Conservation (phyloP, 2,329 filamentous ascomycete species). For the Trichoderma harzianum region DNA sequence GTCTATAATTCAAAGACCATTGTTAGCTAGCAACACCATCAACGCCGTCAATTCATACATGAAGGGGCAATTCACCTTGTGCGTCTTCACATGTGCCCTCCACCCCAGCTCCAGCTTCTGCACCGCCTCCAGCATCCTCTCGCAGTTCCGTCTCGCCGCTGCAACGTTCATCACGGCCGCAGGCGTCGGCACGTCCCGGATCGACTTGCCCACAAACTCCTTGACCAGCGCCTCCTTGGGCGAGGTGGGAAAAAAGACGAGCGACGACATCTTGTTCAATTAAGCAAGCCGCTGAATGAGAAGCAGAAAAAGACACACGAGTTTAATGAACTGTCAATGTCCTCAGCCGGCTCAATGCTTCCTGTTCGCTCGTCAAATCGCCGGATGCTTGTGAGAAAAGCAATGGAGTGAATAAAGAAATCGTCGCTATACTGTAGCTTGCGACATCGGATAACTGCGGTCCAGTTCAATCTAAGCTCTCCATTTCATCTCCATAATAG, state of each 20-base stretch:
- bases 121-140: slow-evolving; percentile 65
- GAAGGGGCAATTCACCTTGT: slow-evolving; percentile 56
- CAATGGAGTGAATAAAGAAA: background rate
- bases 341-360: background rate
- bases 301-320: background rate
- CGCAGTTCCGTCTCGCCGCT: slow-evolving; percentile 65
- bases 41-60: no score
- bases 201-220: slow-evolving; percentile 51
- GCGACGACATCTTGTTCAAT: slow-evolving; percentile 21
- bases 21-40: slow-evolving; percentile 19
- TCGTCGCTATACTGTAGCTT: background rate
- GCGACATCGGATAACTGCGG: slow-evolving; percentile 5
- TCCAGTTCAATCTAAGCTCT: background rate
- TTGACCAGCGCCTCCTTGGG: slow-evolving; percentile 25
- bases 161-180: slow-evolving; percentile 66
- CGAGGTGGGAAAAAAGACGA: slow-evolving; percentile 25
- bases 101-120: slow-evolving; percentile 60
- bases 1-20: slow-evolving; percentile 46
- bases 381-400: background rate
- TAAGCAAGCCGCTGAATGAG: background rate
- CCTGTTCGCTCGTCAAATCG: background rate
- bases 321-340: background rate
- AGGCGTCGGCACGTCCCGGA: slow-evolving; percentile 62
- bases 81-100: slow-evolving; percentile 77
- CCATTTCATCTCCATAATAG: background rate